Conservation (phyloP, 2,329 filamentous ascomycete genomes). For the Parastagonospora nodorum region DNA sequence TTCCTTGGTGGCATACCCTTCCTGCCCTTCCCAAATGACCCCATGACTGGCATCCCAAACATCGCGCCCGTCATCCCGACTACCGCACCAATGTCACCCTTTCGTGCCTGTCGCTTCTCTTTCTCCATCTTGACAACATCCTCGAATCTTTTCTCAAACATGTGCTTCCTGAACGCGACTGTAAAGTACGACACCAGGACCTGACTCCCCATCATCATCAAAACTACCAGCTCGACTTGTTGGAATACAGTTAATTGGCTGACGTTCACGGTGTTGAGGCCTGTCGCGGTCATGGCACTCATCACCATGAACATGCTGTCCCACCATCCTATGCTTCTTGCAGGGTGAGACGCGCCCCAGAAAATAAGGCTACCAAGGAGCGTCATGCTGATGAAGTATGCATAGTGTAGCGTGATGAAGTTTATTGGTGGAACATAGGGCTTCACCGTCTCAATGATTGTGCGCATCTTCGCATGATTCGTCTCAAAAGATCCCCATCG, state of each 20-base stretch:
- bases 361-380: slow-evolving; percentile 25
- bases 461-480: slow-evolving; percentile 12
- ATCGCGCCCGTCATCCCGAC: slow-evolving; percentile 28
- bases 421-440: slow-evolving; percentile 26
- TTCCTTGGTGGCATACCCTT: slow-evolving; percentile 6
- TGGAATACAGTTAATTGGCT: slow-evolving; percentile 26
- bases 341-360: slow-evolving; percentile 24
- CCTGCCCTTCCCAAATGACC: slow-evolving; percentile 24
- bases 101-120: slow-evolving; percentile 22
- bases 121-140: slow-evolving; percentile 26
- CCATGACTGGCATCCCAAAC: slow-evolving; percentile 28
- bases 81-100: slow-evolving; percentile 18
- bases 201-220: slow-evolving; percentile 31
- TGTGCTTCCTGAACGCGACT: slow-evolving; percentile 25
- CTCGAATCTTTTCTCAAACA: slow-evolving; percentile 29
- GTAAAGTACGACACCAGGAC: slow-evolving; percentile 27
- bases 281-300: slow-evolving; percentile 11
- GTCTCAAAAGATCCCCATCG: slow-evolving; percentile 11
- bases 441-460: slow-evolving; percentile 14
- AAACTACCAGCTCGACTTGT: slow-evolving; percentile 16
- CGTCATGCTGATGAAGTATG: slow-evolving; percentile 21
- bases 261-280: slow-evolving; percentile 28
- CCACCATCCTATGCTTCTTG: slow-evolving; percentile 29
- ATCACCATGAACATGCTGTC: slow-evolving; percentile 28
- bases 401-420: slow-evolving; percentile 30